phyloP scores from a whole-genome alignment of 306 rosid species.

The Ziziphus jujuba region DNA sequence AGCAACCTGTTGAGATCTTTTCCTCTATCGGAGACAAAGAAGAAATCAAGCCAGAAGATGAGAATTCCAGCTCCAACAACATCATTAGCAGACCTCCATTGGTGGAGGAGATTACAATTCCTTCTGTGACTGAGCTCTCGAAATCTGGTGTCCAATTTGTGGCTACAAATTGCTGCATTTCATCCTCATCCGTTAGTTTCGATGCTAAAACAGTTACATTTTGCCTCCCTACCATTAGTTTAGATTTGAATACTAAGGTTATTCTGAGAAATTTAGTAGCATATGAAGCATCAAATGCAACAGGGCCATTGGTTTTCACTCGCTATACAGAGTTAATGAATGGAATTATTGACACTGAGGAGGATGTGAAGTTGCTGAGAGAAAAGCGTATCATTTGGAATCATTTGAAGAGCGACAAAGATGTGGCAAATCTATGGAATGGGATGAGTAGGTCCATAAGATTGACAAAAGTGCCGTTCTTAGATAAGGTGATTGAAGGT shows the following conservation, averaged over 20 bases:
- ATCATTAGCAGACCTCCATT: constrained; percentile 48
- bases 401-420: constrained; percentile 67
- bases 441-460: constrained; percentile 72
- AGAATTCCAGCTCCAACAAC: constrained; percentile 23
- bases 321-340: constrained; percentile 75
- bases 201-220: constrained; percentile 41
- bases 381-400: constrained; percentile 55
- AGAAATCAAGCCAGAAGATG: constrained; percentile 29
- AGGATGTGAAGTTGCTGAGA: constrained; percentile 57
- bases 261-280: constrained; percentile 71
- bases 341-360: constrained; percentile 68
- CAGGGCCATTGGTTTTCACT: constrained; percentile 59
- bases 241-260: constrained; percentile 58
- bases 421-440: constrained; percentile 62
- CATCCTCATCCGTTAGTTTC: constrained; percentile 46
- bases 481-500: constrained; percentile 77
- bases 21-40: constrained; percentile 29
- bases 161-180: constrained; percentile 44
- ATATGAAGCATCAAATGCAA: constrained; percentile 64
- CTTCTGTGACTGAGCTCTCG: constrained; percentile 50
- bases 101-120: constrained; percentile 70
- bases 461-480: constrained; percentile 55
- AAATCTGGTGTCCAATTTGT: constrained; percentile 46
- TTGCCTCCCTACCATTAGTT: constrained; percentile 54
- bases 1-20: constrained; percentile 33